Conservation (phyloP, 805 yeast genomes). For the Zygosaccharomyces bailii region DNA sequence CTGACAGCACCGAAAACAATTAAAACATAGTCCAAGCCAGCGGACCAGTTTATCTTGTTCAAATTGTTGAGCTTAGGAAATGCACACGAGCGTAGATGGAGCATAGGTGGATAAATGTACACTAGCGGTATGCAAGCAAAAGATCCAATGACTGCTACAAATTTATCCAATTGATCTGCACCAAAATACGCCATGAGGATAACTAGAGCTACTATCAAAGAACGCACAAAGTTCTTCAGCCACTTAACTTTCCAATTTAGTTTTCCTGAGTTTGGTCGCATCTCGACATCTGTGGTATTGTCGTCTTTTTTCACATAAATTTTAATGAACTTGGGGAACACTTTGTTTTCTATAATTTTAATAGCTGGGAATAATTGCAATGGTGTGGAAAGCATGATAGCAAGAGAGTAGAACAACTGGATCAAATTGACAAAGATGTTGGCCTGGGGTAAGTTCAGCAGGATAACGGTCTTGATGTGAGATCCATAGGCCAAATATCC, state of each 20-base stretch:
- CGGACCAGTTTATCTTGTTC: slow-evolving; percentile 32
- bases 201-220: slow-evolving; percentile 51
- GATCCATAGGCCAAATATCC: slow-evolving; percentile 72
- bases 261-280: slow-evolving; percentile 51
- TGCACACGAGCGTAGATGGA: slow-evolving; percentile 57
- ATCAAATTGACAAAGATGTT: slow-evolving; percentile 59
- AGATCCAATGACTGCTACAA: slow-evolving; percentile 79
- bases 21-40: slow-evolving; percentile 46
- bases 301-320: slow-evolving; percentile 19
- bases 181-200: slow-evolving; percentile 62
- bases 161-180: slow-evolving; percentile 63
- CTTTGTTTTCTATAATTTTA: slow-evolving; percentile 60
- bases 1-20: slow-evolving; percentile 56
- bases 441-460: slow-evolving; percentile 67
- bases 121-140: slow-evolving; percentile 84
- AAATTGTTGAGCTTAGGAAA: slow-evolving; percentile 21
- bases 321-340: slow-evolving; percentile 44
- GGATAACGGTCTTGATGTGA: slow-evolving; percentile 60
- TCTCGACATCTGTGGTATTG: slow-evolving; percentile 17
- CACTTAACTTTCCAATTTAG: slow-evolving; percentile 51
- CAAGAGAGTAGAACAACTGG: slow-evolving; percentile 69
- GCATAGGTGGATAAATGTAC: slow-evolving; percentile 79
- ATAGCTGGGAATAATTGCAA: slow-evolving; percentile 77
- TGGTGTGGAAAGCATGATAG: slow-evolving; percentile 77
- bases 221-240: slow-evolving; percentile 60